phyloP scores from a whole-genome alignment of 2,329 filamentous ascomycete species.

The Cladobotryum mycophilum region DNA sequence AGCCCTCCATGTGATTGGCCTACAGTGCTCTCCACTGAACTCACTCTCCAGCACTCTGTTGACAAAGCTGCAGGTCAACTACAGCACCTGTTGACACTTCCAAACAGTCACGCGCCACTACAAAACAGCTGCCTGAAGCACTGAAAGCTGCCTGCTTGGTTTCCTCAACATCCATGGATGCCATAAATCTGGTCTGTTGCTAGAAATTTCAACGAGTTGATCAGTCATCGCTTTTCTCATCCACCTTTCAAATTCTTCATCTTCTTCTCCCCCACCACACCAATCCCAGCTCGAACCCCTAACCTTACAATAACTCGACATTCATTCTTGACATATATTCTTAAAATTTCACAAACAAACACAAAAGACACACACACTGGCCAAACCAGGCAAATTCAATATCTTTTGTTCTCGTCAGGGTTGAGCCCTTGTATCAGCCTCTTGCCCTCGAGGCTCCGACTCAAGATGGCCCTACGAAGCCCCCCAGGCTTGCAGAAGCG shows the following conservation, averaged over 20 bases:
- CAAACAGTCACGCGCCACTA: slow-evolving; percentile 2
- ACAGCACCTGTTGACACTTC: slow-evolving; percentile 3
- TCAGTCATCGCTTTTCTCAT: too few relatives aligned
- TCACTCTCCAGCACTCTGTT: not conserved
- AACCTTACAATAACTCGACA: not conserved
- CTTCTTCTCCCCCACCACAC: not conserved
- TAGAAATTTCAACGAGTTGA: too few relatives aligned
- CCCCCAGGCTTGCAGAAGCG: slow-evolving; percentile 9
- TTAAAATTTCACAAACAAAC: slow-evolving; percentile 2
- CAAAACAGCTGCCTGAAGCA: not conserved
- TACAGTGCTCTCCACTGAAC: too few relatives aligned
- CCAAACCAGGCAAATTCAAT: not conserved
- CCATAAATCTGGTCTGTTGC: too few relatives aligned
- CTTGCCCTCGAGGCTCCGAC: not conserved
- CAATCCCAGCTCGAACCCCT: not conserved
- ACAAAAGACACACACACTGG: too few relatives aligned
- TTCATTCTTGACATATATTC: slow-evolving; percentile 9
- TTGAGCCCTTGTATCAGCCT: not conserved
- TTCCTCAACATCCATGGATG: too few relatives aligned
- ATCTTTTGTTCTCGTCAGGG: not conserved
- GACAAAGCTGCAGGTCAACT: not conserved
- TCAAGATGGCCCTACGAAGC: not conserved
- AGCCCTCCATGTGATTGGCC: not conserved
- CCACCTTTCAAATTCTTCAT: not conserved
- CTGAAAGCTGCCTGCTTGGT: too few relatives aligned